A percentile compares a stretch with the other conserved stretches of the same genome.
phyloP scores from a whole-genome alignment of 495 filamentous ascomycete species.

The Chaetomium tenue region DNA sequence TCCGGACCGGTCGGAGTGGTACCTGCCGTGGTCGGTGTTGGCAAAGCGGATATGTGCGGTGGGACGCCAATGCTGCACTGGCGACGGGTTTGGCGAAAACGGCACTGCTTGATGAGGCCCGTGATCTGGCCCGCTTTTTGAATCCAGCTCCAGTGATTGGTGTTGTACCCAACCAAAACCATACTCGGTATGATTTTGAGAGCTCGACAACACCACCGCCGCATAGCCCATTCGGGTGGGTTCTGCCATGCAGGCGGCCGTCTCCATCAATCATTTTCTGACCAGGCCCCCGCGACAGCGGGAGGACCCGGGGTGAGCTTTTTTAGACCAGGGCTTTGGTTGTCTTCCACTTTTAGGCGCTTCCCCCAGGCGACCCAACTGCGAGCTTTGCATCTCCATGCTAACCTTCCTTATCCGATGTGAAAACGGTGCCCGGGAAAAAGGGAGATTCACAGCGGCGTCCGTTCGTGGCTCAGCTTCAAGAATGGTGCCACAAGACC shows the following conservation, averaged over 20 bases:
- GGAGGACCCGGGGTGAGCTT: too few relatives aligned
- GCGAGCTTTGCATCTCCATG: too few relatives aligned
- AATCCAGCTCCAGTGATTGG: slow-evolving; percentile 2
- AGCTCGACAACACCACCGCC: not conserved
- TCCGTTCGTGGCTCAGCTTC: not conserved
- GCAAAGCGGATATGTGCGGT: slow-evolving; percentile 6
- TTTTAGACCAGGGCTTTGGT: too few relatives aligned
- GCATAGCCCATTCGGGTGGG: not conserved
- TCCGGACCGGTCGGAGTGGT: not conserved
- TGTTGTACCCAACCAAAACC: slow-evolving; percentile 16
- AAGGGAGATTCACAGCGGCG: not conserved
- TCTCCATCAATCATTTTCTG: not conserved
- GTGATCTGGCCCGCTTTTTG: slow-evolving; percentile 9
- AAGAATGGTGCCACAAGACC: not conserved
- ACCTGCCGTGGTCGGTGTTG: slow-evolving; percentile 6
- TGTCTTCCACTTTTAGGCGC: too few relatives aligned
- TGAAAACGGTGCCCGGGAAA: too few relatives aligned
- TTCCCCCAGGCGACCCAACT: too few relatives aligned
- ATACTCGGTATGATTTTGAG: not conserved
- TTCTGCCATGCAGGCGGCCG: not conserved
- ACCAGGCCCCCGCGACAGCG: too few relatives aligned
- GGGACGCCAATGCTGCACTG: not conserved
- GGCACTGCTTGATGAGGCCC: slow-evolving; percentile 12
- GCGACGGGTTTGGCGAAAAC: slow-evolving; percentile 8
- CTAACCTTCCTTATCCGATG: too few relatives aligned